Evolutionary conservation across 139 green algal genomes (phyloP), one percentile per base, ranked within the genome.

Genomic region (Tetradesmus lagerheimii): DNA sequence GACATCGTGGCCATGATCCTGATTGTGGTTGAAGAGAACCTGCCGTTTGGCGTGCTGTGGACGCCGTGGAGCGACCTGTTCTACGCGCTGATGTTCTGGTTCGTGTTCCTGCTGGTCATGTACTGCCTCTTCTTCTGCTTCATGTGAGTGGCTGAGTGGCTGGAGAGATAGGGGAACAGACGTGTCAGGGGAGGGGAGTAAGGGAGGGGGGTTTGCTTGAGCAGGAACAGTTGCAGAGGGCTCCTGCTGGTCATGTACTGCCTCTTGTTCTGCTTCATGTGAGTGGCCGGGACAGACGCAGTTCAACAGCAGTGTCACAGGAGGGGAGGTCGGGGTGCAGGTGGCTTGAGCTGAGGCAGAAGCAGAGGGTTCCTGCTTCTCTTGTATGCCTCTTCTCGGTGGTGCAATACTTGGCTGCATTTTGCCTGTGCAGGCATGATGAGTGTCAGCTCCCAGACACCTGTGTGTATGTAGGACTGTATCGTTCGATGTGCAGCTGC

Each of bases 101-200:
- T 93, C 57, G 89, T 96, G 57, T 96, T 96, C 89, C 92, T 96
- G 90, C 93, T 96, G 20, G 88, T 96, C 64, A 86, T 93, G 43
- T 96, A 96, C 92, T 96, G 93, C 93, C 87, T 96, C n/a, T 93
- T 94, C 91, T 96, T 96, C 92, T 93, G 89, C 93, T 95, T 96
- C 91, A 90, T 95, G 91, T 95, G 85, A 94, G 93, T 91, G 3
- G n/a, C 34, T 29, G 74, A 23, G 39, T 34, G 66, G 71, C 4
- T 20, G 16, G 20, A 20, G 34, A 25, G 71, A 2, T 39, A 37
- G 25, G 16, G 25, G 11, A 16, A 11, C 2, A 35, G 20, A 2
- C 39, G 14, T 20, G 71, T 23, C 29, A 39, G 11, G 71, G 71
- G 71, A 39, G 16, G 9, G 23, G 71, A 23, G 20, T 37, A 5